Evolutionary conservation across 1,284 basidiomycete species (phyloP).

Genomic region (Ceratobasidium sp.): DNA sequence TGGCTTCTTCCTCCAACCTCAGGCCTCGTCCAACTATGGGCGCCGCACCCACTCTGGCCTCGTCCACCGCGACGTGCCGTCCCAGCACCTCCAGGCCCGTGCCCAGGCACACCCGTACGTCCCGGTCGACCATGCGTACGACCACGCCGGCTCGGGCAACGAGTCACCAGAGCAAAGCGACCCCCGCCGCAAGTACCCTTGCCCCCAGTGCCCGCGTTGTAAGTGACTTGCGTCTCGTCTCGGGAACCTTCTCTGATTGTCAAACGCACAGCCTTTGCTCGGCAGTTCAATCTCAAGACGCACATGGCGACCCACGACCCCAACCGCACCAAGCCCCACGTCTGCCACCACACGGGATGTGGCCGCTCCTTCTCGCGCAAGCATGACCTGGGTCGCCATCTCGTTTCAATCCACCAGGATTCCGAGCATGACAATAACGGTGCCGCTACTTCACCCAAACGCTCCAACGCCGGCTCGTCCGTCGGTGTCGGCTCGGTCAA

Average conservation of each 20-base stretch:
- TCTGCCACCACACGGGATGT: constrained; percentile 79
- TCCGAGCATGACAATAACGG: constrained; percentile 34
- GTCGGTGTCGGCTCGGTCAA: constrained; percentile 11
- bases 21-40: constrained; percentile 35
- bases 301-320: constrained; percentile 90
- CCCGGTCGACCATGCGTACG: constrained; percentile 32
- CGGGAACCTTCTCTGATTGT: constrained; percentile 23
- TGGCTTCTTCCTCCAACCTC: constrained; percentile 36
- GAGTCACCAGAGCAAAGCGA: constrained; percentile 52
- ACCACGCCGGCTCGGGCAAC: constrained; percentile 37
- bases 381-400: constrained; percentile 84
- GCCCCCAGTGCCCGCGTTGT: constrained; percentile 74
- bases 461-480: constrained; percentile 23
- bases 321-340: constrained; percentile 81
- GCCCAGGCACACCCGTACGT: constrained; percentile 40
- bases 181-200: constrained; percentile 76
- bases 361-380: constrained; percentile 88
- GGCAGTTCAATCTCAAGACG: constrained; percentile 90
- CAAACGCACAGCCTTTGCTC: constrained; percentile 69
- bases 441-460: constrained; percentile 33
- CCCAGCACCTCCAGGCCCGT: constrained; percentile 40
- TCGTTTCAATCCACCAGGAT: constrained; percentile 83
- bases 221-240: constrained; percentile 45
- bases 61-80: constrained; percentile 39
- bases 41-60: constrained; percentile 38